phyloP scores from a whole-genome alignment of 768 basidiomycete genomes.

The Boletellus ananas region DNA sequence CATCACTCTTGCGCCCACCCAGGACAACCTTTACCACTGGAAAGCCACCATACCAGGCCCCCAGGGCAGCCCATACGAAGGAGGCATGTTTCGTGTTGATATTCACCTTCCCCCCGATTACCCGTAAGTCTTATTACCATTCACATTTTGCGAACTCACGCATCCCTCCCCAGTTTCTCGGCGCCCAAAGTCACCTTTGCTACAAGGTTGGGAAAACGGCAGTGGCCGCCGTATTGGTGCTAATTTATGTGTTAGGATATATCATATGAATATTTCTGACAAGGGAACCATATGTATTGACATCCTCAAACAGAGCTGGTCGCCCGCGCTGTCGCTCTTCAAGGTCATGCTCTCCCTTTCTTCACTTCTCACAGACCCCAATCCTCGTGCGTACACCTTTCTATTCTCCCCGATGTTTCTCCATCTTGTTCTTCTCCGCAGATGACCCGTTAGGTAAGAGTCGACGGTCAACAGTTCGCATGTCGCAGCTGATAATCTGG shows the following conservation, averaged over 20 bases:
- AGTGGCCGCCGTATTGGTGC: not conserved
- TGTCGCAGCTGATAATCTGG: not conserved
- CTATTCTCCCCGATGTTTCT: not conserved
- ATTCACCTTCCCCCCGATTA: slow-evolving; percentile 70
- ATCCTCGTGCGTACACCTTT: slow-evolving; percentile 63
- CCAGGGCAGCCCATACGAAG: slow-evolving; percentile 78
- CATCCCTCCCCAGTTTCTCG: slow-evolving; percentile 53
- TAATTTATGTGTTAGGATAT: slow-evolving; percentile 51
- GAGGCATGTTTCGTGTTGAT: slow-evolving; percentile 68
- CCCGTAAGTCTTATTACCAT: slow-evolving; percentile 45
- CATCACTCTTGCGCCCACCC: slow-evolving; percentile 64
- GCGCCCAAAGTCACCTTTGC: slow-evolving; percentile 74
- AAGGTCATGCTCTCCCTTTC: slow-evolving; percentile 94
- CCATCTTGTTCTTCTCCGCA: slow-evolving; percentile 25
- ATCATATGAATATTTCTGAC: slow-evolving; percentile 87
- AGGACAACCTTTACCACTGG: slow-evolving; percentile 69
- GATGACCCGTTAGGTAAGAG: slow-evolving; percentile 68
- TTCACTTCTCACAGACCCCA: slow-evolving; percentile 89
- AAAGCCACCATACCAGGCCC: slow-evolving; percentile 77
- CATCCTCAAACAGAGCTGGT: slow-evolving; percentile 93
- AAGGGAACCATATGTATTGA: slow-evolving; percentile 81
- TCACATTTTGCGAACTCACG: not conserved
- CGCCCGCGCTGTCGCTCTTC: slow-evolving; percentile 87
- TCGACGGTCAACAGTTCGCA: not conserved
- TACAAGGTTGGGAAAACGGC: slow-evolving; percentile 49